Conservation (phyloP, 768 basidiomycete species). For the Rubroboletus satanas region DNA sequence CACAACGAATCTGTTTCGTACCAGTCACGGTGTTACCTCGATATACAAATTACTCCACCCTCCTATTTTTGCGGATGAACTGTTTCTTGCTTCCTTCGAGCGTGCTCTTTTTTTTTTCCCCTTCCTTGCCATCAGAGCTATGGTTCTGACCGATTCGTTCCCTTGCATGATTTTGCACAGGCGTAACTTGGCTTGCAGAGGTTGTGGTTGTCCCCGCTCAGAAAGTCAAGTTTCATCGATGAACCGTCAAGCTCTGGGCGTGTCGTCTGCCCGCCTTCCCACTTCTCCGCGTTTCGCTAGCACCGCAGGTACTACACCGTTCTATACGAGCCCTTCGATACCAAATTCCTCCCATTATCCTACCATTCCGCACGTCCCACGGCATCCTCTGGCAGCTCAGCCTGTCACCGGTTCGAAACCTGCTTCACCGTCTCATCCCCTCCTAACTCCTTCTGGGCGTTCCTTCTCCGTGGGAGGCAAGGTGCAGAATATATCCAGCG, state of each 20-base stretch:
- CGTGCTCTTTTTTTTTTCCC: neutral
- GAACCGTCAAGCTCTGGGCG: conserved; percentile 29
- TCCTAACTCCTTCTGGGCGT: conserved; percentile 81
- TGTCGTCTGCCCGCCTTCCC: conserved; percentile 21
- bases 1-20: conserved; percentile 10
- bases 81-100: conserved; percentile 4
- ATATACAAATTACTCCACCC: conserved; percentile 26
- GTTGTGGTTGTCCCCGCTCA: conserved; percentile 64
- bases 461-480: conserved; percentile 73
- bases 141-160: conserved; percentile 46
- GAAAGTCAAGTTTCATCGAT: conserved; percentile 31
- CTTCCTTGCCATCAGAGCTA: conserved; percentile 17
- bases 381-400: conserved; percentile 29
- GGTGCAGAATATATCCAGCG: conserved; percentile 73
- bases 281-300: conserved; percentile 26
- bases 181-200: conserved; percentile 74
- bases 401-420: conserved; percentile 30
- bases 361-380: conserved; percentile 13
- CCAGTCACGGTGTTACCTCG: conserved; percentile 14
- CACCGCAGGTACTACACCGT: conserved; percentile 13
- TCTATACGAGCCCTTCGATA: conserved; percentile 20
- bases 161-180: conserved; percentile 54
- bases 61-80: conserved; percentile 26
- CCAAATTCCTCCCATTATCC: conserved; percentile 32
- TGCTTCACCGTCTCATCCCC: conserved; percentile 51